phyloP scores from a whole-genome alignment of 2,329 filamentous ascomycete species.

The Fusarium sp. region DNA sequence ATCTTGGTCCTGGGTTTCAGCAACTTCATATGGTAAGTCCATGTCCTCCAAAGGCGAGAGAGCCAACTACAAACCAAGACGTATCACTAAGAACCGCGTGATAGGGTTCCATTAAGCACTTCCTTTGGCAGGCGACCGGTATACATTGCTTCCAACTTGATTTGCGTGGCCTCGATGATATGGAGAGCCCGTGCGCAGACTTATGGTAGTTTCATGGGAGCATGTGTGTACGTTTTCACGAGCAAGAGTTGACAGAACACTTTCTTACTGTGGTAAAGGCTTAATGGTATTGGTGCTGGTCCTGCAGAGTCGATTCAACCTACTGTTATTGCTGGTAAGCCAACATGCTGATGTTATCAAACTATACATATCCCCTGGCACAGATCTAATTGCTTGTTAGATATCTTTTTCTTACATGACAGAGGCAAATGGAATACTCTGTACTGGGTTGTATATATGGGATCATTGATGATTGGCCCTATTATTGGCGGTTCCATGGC shows the following conservation, averaged over 20 bases:
- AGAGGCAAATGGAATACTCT: constrained; percentile 4
- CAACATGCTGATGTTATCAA: neutral
- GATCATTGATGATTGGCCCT: neutral
- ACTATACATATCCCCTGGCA: neutral
- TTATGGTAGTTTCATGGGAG: neutral
- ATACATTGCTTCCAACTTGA: neutral
- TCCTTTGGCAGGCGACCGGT: neutral
- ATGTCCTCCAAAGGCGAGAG: fast-evolving
- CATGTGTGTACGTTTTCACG: neutral
- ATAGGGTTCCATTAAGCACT: neutral
- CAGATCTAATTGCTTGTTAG: neutral
- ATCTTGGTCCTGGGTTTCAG: neutral
- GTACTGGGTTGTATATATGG: constrained; percentile 2
- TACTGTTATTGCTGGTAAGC: neutral
- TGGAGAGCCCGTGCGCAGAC: constrained; percentile 3
- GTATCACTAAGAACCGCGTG: neutral
- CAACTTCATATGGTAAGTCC: neutral
- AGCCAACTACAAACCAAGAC: fast-evolving
- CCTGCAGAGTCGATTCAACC: constrained; percentile 1
- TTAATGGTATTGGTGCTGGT: neutral
- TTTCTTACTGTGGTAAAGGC: neutral
- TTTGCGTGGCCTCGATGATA: neutral
- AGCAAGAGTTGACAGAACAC: neutral
- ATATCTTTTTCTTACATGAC: neutral
- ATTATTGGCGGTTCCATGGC: neutral